Evolutionary conservation across 192 early-diverging fungal species (phyloP).

Genomic region (Geosiphon pyriformis): DNA sequence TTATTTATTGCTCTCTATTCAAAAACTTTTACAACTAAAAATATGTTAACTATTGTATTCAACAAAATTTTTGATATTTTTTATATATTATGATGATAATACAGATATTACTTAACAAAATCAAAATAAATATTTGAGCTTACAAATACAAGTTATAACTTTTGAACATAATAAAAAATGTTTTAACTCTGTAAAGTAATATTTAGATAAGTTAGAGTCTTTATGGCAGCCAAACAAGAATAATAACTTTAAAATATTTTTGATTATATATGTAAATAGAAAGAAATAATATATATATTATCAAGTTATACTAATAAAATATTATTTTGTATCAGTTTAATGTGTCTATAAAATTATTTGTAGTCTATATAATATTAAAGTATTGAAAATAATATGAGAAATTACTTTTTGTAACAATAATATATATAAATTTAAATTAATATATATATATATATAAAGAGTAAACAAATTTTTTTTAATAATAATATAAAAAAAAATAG

Average conservation of each 20-base stretch:
- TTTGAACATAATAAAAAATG: slow-evolving; percentile 8
- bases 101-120: slow-evolving; percentile 11
- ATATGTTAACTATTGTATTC: too few species aligned
- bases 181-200: slow-evolving; percentile 11
- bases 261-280: not conserved
- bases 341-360: slow-evolving; percentile 15
- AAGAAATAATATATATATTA: slow-evolving; percentile 4
- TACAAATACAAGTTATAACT: slow-evolving; percentile 5
- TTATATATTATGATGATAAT: slow-evolving; percentile 8
- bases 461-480: too few species aligned
- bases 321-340: slow-evolving; percentile 17
- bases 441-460: too few species aligned
- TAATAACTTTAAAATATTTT: slow-evolving; percentile 13
- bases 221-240: too few species aligned
- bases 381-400: not conserved
- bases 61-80: slow-evolving; percentile 1
- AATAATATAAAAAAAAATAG: too few species aligned
- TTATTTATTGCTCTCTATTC: too few species aligned
- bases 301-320: slow-evolving; percentile 3
- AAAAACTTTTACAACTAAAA: too few species aligned
- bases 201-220: too few species aligned
- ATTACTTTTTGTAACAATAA: too few species aligned
- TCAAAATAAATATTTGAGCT: slow-evolving; percentile 5
- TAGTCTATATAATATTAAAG: slow-evolving; percentile 11
- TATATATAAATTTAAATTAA: too few species aligned